A percentile compares a stretch with the other conserved stretches of the same genome.
These are phyloP conservation scores for Trichoderma harzianum DNA, from an alignment of 2,329 filamentous ascomycete species.

Conservation along the genomic window DNA sequence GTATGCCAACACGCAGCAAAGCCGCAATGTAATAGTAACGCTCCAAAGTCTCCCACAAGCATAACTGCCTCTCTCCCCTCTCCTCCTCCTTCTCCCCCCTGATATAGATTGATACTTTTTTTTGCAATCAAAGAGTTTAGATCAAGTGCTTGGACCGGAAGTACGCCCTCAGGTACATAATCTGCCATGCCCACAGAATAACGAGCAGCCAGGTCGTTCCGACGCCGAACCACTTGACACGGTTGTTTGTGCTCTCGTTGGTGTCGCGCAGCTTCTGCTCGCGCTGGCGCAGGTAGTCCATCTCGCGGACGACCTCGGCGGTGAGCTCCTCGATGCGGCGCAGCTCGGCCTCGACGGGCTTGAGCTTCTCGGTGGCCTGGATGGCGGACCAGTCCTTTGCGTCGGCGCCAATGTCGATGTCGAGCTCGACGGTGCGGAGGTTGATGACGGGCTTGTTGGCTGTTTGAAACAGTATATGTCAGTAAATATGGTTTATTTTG, in stretches of 20 bases:
- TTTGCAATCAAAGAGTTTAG: slow-evolving; percentile 19
- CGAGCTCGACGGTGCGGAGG: slow-evolving; percentile 76
- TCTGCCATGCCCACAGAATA: slow-evolving; percentile 90
- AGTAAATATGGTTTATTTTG: background rate
- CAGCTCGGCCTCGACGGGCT: slow-evolving; percentile 93
- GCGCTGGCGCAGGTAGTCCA: slow-evolving; percentile 87
- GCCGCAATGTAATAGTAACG: background rate
- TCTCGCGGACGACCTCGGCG: slow-evolving; percentile 82
- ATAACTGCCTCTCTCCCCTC: background rate
- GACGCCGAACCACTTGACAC: slow-evolving; percentile 98
- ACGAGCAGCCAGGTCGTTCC: slow-evolving; percentile 88
- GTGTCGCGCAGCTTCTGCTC: slow-evolving; percentile 97
- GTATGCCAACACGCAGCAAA: background rate
- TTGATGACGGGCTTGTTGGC: slow-evolving; percentile 45
- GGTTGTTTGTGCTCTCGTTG: slow-evolving; percentile 98
- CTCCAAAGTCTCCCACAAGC: background rate
- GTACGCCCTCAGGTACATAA: slow-evolving; percentile 95
- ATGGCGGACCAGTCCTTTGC: slow-evolving; percentile 98
- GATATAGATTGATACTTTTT: background rate
- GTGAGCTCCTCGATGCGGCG: slow-evolving; percentile 90
- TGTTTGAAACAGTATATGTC: slow-evolving; percentile 13
- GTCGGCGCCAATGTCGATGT: slow-evolving; percentile 94
- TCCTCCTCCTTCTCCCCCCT: background rate
- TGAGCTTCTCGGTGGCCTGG: slow-evolving; percentile 94
- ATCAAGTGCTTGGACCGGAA: slow-evolving; percentile 63